Evolutionary conservation across 2,329 filamentous ascomycete genomes (phyloP), one percentile per base, ranked within the genome.

Genomic region (Neoascochyta sp.): DNA sequence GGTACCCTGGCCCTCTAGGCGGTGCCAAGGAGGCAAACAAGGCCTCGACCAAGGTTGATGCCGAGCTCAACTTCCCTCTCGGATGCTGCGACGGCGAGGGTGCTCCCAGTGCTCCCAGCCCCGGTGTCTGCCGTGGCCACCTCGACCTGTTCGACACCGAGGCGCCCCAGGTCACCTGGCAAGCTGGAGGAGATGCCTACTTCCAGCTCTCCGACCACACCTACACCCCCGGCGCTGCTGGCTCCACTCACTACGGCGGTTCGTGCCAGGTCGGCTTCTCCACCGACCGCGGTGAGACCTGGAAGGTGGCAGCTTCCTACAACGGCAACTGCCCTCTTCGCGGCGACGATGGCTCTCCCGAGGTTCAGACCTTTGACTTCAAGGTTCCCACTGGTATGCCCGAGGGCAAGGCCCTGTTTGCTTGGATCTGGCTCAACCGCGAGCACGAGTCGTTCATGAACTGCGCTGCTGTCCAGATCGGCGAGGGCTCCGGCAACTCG

Each of bases 391-490:
- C 42, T 9, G 67, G 70, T 29, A 52, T 70, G 33, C 62, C 62
- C 3, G 34, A 51, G 4, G 68, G 67, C 7, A 46, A 57, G n/a
- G 63, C 60, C 9, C 41, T 71, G 10, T 71, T 71, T 36, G 62
- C 60, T 1, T 71, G 67, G 69, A 63, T 64, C 2, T 71, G 68
- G 69, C 49, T 69, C 24, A 71, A 71, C 30, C 63, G 69, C 15
- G 67, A 70, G 46, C 55, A 66, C 30, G 67, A 70, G 36, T 58
- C 65, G 36, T 66, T 64, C 39, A 66, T 66, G 61, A 65, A 64
- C 30, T 72, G 69, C 29, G 64, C 67, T 2, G 55, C 62, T 8
- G 64, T 72, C 15, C 62, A 60, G 5, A 70, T 72, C 33, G 52
- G 50, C 5, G 48, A 43, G 13, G 45, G 39, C 14, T 46, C 41